Base-by-base conservation (phyloP, 1,284 basidiomycete genomes). In the Melampsora abietis-canadensis region DNA sequence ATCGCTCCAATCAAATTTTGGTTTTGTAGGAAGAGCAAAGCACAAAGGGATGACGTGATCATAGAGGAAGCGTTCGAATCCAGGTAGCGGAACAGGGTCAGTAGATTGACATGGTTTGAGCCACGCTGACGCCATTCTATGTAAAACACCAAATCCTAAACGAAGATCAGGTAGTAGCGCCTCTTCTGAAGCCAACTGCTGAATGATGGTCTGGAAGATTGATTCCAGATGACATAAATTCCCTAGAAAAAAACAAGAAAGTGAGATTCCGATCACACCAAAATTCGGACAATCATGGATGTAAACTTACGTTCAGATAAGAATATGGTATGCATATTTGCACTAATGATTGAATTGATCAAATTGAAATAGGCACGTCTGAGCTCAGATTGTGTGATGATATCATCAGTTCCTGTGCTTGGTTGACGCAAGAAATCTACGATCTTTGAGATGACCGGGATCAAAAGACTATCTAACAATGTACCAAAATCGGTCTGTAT, bases 31-130 rank as follows among this genome's bases (percentile, higher is more conserved):
- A 4, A 97, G 88, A 27, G 88, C 86, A 81, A 99, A 97, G 44
- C 89, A 89, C 0, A 89, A 84, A 4, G 92, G 92, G 66, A 98
- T 85, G 57, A 97, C 84, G 10, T 89, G 87, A 78, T 95, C 90
- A 81, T 98, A 99, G 66, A 97, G 86, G 81, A 96, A 96, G 15
- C 87, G 86, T 78, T 97, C 93, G 80, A 98, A 98, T 0, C 95
- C 95, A 15, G 92, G 92, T 34, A 98, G 82, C 19, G 86, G 85
- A 12, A 81, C 82, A 72, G 80, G 80, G 76, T 40, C 19, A 77
- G 80, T 80, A 14, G 80, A 72, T 24, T 61, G 44, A 19, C 40
- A 47, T 14, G 73, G 46, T 1, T 83, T 83, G 15, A 89, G 90
- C 94, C 94, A 98, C 2, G 87, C 85, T n/a, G 85, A 84, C 51